Percentiles rank a stretch among this genome's conserved stretches.
These are phyloP conservation scores for Boletus huronensis DNA, from an alignment of 768 basidiomycete species.

Conservation along the genomic window DNA sequence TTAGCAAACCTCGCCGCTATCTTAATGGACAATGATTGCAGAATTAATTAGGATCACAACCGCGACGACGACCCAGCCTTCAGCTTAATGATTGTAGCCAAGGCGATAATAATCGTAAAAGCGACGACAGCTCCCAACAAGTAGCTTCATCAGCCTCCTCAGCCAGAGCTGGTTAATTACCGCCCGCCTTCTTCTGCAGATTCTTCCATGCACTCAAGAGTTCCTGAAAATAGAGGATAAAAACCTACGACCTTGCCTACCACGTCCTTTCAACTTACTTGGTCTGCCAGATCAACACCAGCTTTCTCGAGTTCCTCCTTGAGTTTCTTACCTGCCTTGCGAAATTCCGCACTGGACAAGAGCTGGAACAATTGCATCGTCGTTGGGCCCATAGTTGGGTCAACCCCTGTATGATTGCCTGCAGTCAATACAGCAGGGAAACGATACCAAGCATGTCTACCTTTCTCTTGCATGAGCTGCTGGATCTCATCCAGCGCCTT, in stretches of 20 bases:
- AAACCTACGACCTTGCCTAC: background rate
- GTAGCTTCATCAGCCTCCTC: background rate
- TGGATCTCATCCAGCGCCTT: conserved; percentile 44
- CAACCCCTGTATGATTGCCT: conserved; percentile 40
- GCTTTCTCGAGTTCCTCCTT: conserved; percentile 52
- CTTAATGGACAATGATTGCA: background rate
- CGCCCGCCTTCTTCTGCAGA: conserved; percentile 29
- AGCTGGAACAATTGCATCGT: conserved; percentile 54
- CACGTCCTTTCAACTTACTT: conserved; percentile 37
- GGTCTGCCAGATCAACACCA: conserved; percentile 54
- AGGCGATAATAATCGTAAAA: background rate
- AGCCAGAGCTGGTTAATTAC: conserved; percentile 5
- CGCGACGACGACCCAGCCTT: too few species aligned
- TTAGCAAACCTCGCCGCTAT: conserved; percentile 3
- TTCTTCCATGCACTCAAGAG: conserved; percentile 40
- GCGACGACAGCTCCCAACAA: background rate
- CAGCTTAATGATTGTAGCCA: background rate
- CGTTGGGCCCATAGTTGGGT: conserved; percentile 45
- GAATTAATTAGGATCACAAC: background rate
- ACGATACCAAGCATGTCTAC: conserved; percentile 24
- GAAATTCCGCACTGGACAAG: conserved; percentile 50
- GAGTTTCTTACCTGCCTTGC: conserved; percentile 43
- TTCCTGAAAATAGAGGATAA: conserved; percentile 35
- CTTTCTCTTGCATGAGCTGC: conserved; percentile 46
- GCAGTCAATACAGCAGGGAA: background rate